A percentile compares a stretch with the other conserved stretches of the same genome.
Conservation (phyloP, 352 stramenopile species). For the Thraustochytrium sp. region DNA sequence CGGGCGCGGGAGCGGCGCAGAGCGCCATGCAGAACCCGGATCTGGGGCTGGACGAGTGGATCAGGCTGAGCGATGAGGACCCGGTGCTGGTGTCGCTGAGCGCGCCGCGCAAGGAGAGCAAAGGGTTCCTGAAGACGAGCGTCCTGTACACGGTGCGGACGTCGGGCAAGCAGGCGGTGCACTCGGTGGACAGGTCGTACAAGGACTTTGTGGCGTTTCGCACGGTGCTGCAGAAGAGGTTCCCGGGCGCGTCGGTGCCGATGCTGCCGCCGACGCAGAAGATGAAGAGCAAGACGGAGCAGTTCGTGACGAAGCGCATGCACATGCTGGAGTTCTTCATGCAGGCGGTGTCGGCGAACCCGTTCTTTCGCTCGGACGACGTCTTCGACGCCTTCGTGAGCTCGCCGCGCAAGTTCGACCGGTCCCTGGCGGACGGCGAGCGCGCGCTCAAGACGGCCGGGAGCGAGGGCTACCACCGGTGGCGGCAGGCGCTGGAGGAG, state of each 20-base stretch:
- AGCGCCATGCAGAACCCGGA: background rate
- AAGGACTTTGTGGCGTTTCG: conserved; percentile 43
- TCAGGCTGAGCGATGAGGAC: conserved; percentile 28
- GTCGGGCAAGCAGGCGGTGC: background rate
- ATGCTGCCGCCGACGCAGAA: background rate
- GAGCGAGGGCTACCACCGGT: conserved; percentile 31
- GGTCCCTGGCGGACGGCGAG: background rate
- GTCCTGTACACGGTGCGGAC: conserved; percentile 35
- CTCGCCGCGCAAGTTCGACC: background rate
- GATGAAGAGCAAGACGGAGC: conserved; percentile 21
- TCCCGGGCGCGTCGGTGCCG: background rate
- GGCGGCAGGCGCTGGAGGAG: conserved; percentile 18
- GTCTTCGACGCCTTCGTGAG: background rate
- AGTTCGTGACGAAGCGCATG: conserved; percentile 40
- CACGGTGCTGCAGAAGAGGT: conserved; percentile 1
- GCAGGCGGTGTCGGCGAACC: conserved; percentile 8
- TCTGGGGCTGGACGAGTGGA: conserved; percentile 28
- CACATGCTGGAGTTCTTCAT: conserved; percentile 40
- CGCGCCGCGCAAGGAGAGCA: conserved; percentile 32
- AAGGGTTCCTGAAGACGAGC: conserved; percentile 18
- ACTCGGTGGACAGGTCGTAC: background rate
- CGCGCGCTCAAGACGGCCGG: background rate
- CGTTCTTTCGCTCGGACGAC: conserved; percentile 14
- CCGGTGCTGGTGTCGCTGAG: conserved; percentile 13
- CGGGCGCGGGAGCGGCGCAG: background rate